These are phyloP conservation scores for Microglena sp. DNA, from an alignment of 139 green algal species.

Conservation along the genomic window DNA sequence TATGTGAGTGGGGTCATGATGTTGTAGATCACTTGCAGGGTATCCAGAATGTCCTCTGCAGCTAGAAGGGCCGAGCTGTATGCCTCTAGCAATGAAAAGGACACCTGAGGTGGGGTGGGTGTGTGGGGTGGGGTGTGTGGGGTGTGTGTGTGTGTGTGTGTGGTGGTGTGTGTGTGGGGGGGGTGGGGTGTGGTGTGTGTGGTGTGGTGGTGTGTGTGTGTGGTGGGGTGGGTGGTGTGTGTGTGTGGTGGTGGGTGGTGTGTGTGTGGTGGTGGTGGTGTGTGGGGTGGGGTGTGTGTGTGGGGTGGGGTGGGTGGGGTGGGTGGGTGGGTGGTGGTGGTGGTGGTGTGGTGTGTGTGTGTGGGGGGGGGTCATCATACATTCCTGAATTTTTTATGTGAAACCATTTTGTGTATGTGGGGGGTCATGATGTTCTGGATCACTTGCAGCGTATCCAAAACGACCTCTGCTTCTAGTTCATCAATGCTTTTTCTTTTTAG, in stretches of 20 bases:
- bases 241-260: slow-evolving; percentile 19
- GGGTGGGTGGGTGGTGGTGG: too few species aligned
- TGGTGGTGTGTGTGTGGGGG: not conserved
- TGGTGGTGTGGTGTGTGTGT: not conserved
- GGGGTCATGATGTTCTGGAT: slow-evolving; percentile 32
- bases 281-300: slow-evolving; percentile 14
- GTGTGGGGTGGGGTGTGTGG: too few species aligned
- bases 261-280: slow-evolving; percentile 12
- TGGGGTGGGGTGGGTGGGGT: too few species aligned
- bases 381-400: not conserved
- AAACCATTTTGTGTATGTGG: slow-evolving; percentile 39
- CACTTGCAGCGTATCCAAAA: slow-evolving; percentile 27
- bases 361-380: not conserved
- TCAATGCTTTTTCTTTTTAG: slow-evolving; percentile 16
- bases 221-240: slow-evolving; percentile 39
- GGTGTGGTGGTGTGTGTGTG: slow-evolving; percentile 26
- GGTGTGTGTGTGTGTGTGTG: too few species aligned
- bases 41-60: slow-evolving; percentile 24
- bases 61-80: slow-evolving; percentile 15
- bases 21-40: slow-evolving; percentile 16
- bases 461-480: slow-evolving; percentile 8
- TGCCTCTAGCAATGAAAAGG: slow-evolving; percentile 20
- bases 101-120: slow-evolving; percentile 10
- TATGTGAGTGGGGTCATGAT: slow-evolving; percentile 49
- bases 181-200: not conserved